Conservation (phyloP, 148 eudicot species). For the Camellia lanceoleosa region DNA sequence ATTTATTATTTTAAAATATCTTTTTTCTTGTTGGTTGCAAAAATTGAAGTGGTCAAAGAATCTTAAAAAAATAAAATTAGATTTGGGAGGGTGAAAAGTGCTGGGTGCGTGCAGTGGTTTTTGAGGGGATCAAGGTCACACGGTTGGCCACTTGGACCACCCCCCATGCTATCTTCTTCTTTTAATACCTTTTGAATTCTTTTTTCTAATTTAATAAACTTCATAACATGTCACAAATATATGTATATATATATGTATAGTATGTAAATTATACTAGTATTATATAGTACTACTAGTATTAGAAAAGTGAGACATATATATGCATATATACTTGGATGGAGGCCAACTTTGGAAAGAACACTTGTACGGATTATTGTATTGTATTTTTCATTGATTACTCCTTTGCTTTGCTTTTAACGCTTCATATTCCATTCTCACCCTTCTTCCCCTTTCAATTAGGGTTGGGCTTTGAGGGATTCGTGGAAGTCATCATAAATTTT, state of each 20-base stretch:
- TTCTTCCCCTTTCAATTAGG: too few relatives aligned
- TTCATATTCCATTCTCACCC: not conserved
- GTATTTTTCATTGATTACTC: not conserved
- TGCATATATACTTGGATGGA: not conserved
- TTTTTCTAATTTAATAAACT: too few relatives aligned
- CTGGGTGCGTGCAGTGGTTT: constrained; percentile 15
- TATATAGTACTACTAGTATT: not conserved
- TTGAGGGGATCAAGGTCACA: constrained; percentile 24
- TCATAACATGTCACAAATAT: too few relatives aligned
- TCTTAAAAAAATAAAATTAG: too few relatives aligned
- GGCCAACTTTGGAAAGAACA: constrained; percentile 10
- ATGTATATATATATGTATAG: too few relatives aligned
- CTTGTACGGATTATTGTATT: constrained; percentile 2
- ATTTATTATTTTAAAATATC: not conserved
- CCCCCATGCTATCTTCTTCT: not conserved
- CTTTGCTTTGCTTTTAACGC: not conserved
- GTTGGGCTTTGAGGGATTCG: too few relatives aligned
- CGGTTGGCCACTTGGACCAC: constrained; percentile 22
- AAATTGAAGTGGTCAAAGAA: not conserved
- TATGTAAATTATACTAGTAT: too few relatives aligned
- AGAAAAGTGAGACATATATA: not conserved
- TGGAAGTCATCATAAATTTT: too few relatives aligned
- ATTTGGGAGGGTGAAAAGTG: not conserved
- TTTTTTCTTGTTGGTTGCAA: not conserved
- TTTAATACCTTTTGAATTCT: not conserved